Percentiles rank a stretch among this genome's conserved stretches.
These are phyloP conservation scores for Verticillium dahliae DNA, from an alignment of 2,329 filamentous ascomycete genomes.

Conservation along the genomic window DNA sequence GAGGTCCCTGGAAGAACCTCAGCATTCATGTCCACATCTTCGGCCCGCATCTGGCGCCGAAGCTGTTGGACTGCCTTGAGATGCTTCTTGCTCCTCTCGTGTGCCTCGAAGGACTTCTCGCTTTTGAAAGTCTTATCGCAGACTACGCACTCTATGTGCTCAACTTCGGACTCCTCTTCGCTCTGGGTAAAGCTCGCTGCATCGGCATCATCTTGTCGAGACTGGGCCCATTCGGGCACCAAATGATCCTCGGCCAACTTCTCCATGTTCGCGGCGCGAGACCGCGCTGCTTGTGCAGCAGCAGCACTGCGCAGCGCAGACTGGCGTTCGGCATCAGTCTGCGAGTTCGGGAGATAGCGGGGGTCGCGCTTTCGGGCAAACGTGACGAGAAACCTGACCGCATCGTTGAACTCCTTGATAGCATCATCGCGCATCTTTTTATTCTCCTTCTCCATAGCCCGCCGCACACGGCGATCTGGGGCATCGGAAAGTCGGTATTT, in stretches of 20 bases:
- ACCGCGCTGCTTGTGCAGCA: constrained; percentile 76
- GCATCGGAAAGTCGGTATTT: constrained; percentile 77
- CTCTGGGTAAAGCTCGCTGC: constrained; percentile 56
- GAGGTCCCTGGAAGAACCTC: neutral
- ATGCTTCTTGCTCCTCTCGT: constrained; percentile 97
- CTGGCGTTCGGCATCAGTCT: constrained; percentile 76
- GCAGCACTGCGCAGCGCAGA: constrained; percentile 70
- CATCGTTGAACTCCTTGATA: constrained; percentile 84
- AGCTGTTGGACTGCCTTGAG: constrained; percentile 77
- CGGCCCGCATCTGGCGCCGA: constrained; percentile 73
- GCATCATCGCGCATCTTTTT: constrained; percentile 75
- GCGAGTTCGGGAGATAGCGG: constrained; percentile 69
- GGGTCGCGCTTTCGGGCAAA: constrained; percentile 92
- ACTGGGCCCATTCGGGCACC: constrained; percentile 70
- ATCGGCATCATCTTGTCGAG: constrained; percentile 45
- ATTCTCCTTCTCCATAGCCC: constrained; percentile 95
- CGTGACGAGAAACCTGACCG: constrained; percentile 75
- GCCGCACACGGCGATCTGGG: constrained; percentile 73
- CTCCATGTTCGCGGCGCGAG: constrained; percentile 73
- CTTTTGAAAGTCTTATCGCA: constrained; percentile 84
- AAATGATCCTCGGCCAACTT: constrained; percentile 55
- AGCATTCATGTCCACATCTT: constrained; percentile 54
- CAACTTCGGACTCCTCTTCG: constrained; percentile 45
- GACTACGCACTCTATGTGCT: constrained; percentile 66
- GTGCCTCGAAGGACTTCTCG: constrained; percentile 82